These are phyloP conservation scores for Aspergillus niger DNA, from an alignment of 2,329 filamentous ascomycete species.

Conservation along the genomic window DNA sequence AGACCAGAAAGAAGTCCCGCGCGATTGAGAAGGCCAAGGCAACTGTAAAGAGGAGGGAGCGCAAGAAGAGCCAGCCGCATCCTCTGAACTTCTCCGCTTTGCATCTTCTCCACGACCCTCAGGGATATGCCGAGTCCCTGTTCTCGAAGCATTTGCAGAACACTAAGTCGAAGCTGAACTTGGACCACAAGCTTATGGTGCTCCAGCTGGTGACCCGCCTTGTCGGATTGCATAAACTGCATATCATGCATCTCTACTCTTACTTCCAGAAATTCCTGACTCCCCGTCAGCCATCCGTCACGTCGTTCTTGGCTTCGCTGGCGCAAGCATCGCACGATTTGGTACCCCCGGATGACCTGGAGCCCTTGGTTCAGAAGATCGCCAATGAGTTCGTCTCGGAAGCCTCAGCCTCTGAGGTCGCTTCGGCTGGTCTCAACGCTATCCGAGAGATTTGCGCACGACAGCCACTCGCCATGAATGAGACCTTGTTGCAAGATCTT, in stretches of 20 bases:
- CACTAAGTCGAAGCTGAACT: slow-evolving; percentile 76
- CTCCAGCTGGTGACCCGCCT: slow-evolving; percentile 88
- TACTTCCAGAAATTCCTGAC: slow-evolving; percentile 94
- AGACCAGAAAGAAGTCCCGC: slow-evolving; percentile 83
- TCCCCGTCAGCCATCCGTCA: slow-evolving; percentile 84
- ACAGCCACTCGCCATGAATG: slow-evolving; percentile 94
- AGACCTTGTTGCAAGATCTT: slow-evolving; percentile 91
- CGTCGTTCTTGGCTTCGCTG: slow-evolving; percentile 86
- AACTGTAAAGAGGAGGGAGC: slow-evolving; percentile 79
- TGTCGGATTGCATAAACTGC: slow-evolving; percentile 89
- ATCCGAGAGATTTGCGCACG: slow-evolving; percentile 92
- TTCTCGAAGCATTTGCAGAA: slow-evolving; percentile 91
- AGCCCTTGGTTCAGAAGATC: slow-evolving; percentile 90
- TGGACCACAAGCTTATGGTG: slow-evolving; percentile 88
- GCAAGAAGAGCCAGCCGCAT: slow-evolving; percentile 84
- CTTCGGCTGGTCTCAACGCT: slow-evolving; percentile 86
- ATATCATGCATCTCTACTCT: slow-evolving; percentile 86
- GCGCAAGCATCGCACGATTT: slow-evolving; percentile 89
- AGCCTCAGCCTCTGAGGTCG: slow-evolving; percentile 85
- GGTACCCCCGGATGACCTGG: slow-evolving; percentile 87
- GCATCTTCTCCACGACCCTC: slow-evolving; percentile 89
- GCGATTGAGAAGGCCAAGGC: slow-evolving; percentile 77
- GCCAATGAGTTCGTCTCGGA: slow-evolving; percentile 98
- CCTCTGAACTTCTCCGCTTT: slow-evolving; percentile 94
- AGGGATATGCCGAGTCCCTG: slow-evolving; percentile 86